A percentile compares a stretch with the other conserved stretches of the same genome.
phyloP scores from a whole-genome alignment of 75 land plant genomes.

The Larix kaempferi region DNA sequence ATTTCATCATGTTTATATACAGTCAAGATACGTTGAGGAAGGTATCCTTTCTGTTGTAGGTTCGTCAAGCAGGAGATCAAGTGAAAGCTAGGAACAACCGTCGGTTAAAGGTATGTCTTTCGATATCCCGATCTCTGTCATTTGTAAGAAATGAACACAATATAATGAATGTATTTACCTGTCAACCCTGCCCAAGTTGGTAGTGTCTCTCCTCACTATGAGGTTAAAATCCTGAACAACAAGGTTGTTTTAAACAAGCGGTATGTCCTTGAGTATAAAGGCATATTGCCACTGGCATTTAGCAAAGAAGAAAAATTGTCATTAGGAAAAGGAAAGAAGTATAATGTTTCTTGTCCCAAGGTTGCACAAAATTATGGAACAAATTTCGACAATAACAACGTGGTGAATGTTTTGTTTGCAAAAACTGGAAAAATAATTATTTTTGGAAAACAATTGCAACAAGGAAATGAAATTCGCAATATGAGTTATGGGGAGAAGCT shows the following conservation, averaged over 20 bases:
- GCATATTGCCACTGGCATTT: neutral
- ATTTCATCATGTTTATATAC: too few relatives aligned
- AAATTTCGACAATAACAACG: neutral
- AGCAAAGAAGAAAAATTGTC: neutral
- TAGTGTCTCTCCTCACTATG: too few relatives aligned
- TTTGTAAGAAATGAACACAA: too few relatives aligned
- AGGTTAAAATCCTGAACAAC: too few relatives aligned
- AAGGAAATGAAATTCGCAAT: neutral
- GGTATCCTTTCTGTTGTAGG: too few relatives aligned
- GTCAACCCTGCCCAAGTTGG: too few relatives aligned
- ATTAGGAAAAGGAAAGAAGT: neutral
- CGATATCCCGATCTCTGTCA: too few relatives aligned
- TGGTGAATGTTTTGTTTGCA: neutral
- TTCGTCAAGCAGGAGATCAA: too few relatives aligned
- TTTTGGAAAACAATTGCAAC: slow-evolving; percentile 7
- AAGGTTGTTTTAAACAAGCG: slow-evolving; percentile 44
- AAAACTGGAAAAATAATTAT: neutral
- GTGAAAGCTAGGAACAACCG: too few relatives aligned
- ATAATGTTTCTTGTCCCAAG: neutral
- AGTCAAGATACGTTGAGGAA: too few relatives aligned
- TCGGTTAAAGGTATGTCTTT: too few relatives aligned
- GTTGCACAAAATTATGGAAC: neutral
- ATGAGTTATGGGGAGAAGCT: slow-evolving; percentile 28
- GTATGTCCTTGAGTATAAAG: neutral
- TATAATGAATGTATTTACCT: too few relatives aligned